These are phyloP conservation scores for Penicillium crystallinum DNA, from an alignment of 495 filamentous ascomycete species.

Conservation along the genomic window DNA sequence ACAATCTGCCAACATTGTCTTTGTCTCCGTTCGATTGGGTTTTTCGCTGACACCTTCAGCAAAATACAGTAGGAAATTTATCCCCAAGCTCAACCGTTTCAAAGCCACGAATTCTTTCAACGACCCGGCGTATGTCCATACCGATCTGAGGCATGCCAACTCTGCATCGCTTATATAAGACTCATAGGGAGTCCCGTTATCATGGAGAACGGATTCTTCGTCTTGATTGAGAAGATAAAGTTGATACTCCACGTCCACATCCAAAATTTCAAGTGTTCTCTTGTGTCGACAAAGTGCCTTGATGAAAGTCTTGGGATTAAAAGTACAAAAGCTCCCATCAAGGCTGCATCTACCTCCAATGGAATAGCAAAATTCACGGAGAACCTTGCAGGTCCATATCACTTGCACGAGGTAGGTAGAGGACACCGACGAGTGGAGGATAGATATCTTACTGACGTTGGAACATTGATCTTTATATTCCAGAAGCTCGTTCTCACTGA, in stretches of 20 bases:
- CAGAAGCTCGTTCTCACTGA: neutral
- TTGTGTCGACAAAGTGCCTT: constrained; percentile 18
- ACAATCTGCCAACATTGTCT: constrained; percentile 2
- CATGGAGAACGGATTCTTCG: neutral
- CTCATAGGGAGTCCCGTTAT: neutral
- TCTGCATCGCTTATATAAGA: fast-evolving
- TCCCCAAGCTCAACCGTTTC: constrained; percentile 18
- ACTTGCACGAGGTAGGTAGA: constrained; percentile 8
- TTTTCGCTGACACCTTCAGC: constrained; percentile 9
- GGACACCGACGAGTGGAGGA: constrained; percentile 15
- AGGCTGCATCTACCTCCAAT: constrained; percentile 15
- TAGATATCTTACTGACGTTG: constrained; percentile 15
- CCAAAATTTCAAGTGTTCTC: constrained; percentile 21
- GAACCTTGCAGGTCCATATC: constrained; percentile 16
- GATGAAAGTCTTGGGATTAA: constrained; percentile 20
- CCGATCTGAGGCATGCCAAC: neutral
- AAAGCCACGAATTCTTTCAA: constrained; percentile 20
- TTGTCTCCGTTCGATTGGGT: neutral
- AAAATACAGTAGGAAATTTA: constrained; percentile 22
- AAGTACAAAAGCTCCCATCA: constrained; percentile 1
- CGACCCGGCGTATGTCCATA: neutral
- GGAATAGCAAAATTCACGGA: constrained; percentile 18
- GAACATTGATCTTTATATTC: constrained; percentile 5
- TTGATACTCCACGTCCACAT: constrained; percentile 19
- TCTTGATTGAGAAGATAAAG: neutral